Evolutionary conservation across 192 early-diverging fungal genomes (phyloP).

Genomic region (Coemansia sp.): DNA sequence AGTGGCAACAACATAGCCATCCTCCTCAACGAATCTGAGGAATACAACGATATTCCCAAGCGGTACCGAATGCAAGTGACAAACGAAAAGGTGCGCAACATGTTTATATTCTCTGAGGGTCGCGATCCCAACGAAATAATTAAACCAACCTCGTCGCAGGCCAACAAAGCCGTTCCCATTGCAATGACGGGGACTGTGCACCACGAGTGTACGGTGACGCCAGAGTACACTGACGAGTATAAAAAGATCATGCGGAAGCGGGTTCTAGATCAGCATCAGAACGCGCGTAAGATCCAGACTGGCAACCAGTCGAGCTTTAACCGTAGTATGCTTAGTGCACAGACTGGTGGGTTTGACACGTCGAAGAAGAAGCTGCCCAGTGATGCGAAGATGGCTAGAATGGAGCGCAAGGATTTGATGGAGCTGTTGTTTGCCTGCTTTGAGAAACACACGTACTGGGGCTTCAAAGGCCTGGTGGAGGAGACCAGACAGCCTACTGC

Average conservation of each 20-base stretch:
- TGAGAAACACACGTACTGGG: slow-evolving; percentile 78
- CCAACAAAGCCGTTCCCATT: slow-evolving; percentile 57
- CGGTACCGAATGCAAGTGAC: slow-evolving; percentile 79
- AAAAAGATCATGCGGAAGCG: slow-evolving; percentile 69
- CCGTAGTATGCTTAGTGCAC: slow-evolving; percentile 43
- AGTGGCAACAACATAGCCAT: slow-evolving; percentile 62
- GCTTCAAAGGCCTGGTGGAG: slow-evolving; percentile 81
- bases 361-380: slow-evolving; percentile 52
- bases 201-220: slow-evolving; percentile 71
- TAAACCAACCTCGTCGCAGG: slow-evolving; percentile 45
- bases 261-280: slow-evolving; percentile 56
- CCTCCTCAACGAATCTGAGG: slow-evolving; percentile 65
- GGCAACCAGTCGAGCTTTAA: slow-evolving; percentile 42
- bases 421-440: slow-evolving; percentile 81
- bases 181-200: slow-evolving; percentile 67
- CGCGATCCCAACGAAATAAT: slow-evolving; percentile 44
- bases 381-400: slow-evolving; percentile 78
- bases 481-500: slow-evolving; percentile 76
- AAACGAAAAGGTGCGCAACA: slow-evolving; percentile 67
- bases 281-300: slow-evolving; percentile 27
- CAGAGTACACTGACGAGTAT: slow-evolving; percentile 61
- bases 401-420: slow-evolving; percentile 82
- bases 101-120: slow-evolving; percentile 75
- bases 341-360: slow-evolving; percentile 41
- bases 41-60: slow-evolving; percentile 70